phyloP scores from a whole-genome alignment of 148 eudicot species.

The Cornus florida region DNA sequence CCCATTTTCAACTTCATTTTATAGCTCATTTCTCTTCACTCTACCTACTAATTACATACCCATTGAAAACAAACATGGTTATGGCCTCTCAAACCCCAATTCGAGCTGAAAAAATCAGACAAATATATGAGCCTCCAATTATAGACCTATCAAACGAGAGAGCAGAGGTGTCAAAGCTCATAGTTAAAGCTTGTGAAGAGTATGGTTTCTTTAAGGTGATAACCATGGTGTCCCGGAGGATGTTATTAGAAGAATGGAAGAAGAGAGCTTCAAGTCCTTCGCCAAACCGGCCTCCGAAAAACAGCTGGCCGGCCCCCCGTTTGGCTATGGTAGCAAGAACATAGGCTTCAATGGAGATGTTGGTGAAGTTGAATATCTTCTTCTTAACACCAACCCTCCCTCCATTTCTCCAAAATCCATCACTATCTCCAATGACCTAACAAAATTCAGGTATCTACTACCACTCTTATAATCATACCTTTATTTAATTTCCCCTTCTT shows the following conservation, averaged over 20 bases:
- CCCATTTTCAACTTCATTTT: background rate
- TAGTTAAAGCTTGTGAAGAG: slow-evolving; percentile 46
- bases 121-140: slow-evolving; percentile 30
- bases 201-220: slow-evolving; percentile 61
- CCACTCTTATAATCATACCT: too few relatives aligned
- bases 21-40: background rate
- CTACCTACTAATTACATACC: background rate
- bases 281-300: slow-evolving; percentile 32
- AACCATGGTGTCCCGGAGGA: slow-evolving; percentile 52
- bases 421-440: slow-evolving; percentile 22
- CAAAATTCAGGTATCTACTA: slow-evolving; percentile 37
- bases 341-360: slow-evolving; percentile 52
- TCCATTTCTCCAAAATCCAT: slow-evolving; percentile 22
- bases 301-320: slow-evolving; percentile 40
- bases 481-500: slow-evolving; percentile 6
- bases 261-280: slow-evolving; percentile 35
- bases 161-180: slow-evolving; percentile 22
- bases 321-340: slow-evolving; percentile 53
- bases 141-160: slow-evolving; percentile 38
- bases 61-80: slow-evolving; percentile 26
- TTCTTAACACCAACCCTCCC: slow-evolving; percentile 24
- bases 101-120: slow-evolving; percentile 23
- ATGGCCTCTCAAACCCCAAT: slow-evolving; percentile 25
- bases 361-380: slow-evolving; percentile 53
- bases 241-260: slow-evolving; percentile 36